Base-by-base conservation (phyloP, 345 rosid genomes). In the Noccaea caerulescens region DNA sequence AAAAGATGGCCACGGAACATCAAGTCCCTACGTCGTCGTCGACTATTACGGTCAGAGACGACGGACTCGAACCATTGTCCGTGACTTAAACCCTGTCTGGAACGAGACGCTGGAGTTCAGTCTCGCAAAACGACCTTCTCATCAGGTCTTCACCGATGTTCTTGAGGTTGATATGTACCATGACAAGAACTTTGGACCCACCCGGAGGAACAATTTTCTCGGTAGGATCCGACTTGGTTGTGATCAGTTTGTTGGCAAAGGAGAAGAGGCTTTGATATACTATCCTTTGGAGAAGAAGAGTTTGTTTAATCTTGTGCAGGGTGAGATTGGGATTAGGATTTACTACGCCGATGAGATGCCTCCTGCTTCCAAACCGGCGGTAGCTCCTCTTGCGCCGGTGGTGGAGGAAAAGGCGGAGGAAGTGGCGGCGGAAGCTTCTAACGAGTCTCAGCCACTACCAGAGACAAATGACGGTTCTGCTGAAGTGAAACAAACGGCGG, bases 241-340 rank as follows among this genome's bases (percentile, higher is more conserved):
- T 0, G 71, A 76, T 20, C 97, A 90, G 84, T 93, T 90, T 33
- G 97, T 88, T n/a, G 76, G 67, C 39, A 83, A 83, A 72, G 98
- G 98, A 6, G 97, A 90, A 53, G 98, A 90, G 61, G 97, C 93
- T 8, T 69, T 90, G 60, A 88, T 93, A 45, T 90, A 88, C 65
- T 93, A 87, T 64, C 77, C 82, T 11, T 63, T 93, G 46, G 84
- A 86, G 79, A 88, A 70, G 80, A 93, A 90, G 81, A 74, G 74
- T 64, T 42, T 79, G 77, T 18, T 86, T n/a, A 77, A 73, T 71
- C 88, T 80, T 81, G 81, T 87, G 12, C 89, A 82, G 23, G 98
- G 97, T 2, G 89, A 88, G 66, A 84, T 90, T 56, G 98, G 98
- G 1, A 75, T 93, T 72, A 86, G 79, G 78, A 78, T 93, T 53